Evolutionary conservation across 305 asterid genomes (phyloP).

Genomic region (Fraxinus paxiana): DNA sequence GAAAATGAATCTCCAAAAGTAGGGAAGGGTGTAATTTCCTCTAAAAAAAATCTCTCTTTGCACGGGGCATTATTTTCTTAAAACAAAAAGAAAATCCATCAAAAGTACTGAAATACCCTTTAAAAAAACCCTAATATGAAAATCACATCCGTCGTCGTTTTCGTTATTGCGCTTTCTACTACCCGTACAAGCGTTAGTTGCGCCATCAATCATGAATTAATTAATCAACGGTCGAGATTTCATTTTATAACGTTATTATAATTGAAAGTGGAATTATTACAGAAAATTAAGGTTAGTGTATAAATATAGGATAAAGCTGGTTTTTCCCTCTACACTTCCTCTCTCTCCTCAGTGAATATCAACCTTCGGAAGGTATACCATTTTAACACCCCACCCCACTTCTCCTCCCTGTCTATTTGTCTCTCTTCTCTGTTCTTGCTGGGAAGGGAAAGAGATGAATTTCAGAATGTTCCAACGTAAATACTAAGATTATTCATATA

Average conservation of each 20-base stretch:
- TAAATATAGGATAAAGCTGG: conserved; percentile 43
- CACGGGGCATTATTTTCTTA: background rate
- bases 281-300: conserved; percentile 26
- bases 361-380: conserved; percentile 49
- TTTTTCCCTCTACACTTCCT: conserved; percentile 30
- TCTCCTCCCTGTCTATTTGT: conserved; percentile 5
- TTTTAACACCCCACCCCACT: conserved; percentile 5
- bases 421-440: conserved; percentile 35
- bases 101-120: background rate
- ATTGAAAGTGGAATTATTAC: background rate
- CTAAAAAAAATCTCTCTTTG: background rate
- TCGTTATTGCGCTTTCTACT: conserved; percentile 21
- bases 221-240: conserved; percentile 22
- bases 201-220: conserved; percentile 38
- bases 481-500: background rate
- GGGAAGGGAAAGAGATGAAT: conserved; percentile 30
- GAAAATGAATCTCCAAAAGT: no score
- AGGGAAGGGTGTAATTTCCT: no score
- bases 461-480: conserved; percentile 19
- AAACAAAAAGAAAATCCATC: background rate
- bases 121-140: background rate
- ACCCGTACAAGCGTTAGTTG: conserved; percentile 30
- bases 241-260: background rate
- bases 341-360: conserved; percentile 40
- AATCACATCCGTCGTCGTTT: background rate